Base-by-base conservation (phyloP, 73 alveolate genomes). In the Effrenium voratum region DNA sequence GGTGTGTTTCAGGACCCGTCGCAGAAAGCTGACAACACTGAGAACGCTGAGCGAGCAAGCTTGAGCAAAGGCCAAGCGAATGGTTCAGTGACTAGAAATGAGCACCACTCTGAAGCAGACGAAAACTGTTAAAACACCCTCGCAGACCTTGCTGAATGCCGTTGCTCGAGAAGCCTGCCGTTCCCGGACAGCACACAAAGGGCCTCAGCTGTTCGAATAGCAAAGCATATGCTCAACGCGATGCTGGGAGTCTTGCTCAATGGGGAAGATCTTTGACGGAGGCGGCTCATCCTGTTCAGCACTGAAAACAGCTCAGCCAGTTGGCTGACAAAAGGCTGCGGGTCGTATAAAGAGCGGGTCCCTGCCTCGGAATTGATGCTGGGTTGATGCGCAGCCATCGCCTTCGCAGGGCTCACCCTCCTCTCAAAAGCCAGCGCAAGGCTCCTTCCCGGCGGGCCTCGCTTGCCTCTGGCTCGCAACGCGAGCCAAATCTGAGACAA, bases 261-360 rank as follows among this genome's bases (percentile, higher is more conserved):
- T 87, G 95, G 95, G 95, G 45, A 87, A 87, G 84, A 60, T 44
- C 83, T 87, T 87, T 30, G 95, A 87, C 15, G 95, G 63, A n/a
- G 95, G 72, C 19, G 95, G 85, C 76, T 87, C 95, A 87, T 87
- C 95, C 95, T 87, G 40, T 40, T 43, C 52, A n/a, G 72, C n/a
- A 13, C 76, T 1, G 60, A 59, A 43, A 57, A 24, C 34, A 52
- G 16, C 43, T 45, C 40, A 26, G 50, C 68, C 75, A 32, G 28
- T 19, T 3, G 72, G 12, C 15, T 46, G 34, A 5, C 44, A 47
- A 47, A 24, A 6, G 12, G 0, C 2, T 44, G 38, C 28, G 5
- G 40, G 77, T 38, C 60, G 46, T 38, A 34, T 38, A 72, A 6
- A 34, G 10, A 24, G 4, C 91, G 19, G 63, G 63, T 52, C 63